Conservation (phyloP, 2,329 filamentous ascomycete species). For the Apiospora hydei region DNA sequence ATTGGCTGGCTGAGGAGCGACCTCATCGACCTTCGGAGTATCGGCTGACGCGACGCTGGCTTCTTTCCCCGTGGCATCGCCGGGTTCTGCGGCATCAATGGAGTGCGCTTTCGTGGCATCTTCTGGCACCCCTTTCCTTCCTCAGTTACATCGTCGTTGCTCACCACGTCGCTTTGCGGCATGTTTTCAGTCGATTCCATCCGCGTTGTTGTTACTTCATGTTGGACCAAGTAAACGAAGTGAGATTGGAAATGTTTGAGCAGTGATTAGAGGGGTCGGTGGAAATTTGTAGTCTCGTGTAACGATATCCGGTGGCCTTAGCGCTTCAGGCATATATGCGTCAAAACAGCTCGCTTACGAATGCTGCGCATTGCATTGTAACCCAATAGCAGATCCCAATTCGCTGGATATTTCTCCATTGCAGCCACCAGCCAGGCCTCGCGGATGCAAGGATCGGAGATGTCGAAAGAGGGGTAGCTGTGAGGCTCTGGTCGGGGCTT, state of each 20-base stretch:
- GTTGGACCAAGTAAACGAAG: background rate
- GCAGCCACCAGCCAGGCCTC: too few relatives aligned
- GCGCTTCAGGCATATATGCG: background rate
- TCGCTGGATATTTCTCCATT: background rate
- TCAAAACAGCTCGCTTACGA: background rate
- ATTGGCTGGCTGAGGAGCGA: background rate
- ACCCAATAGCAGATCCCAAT: background rate
- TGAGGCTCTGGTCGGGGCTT: background rate
- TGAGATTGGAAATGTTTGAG: background rate
- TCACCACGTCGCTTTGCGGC: background rate
- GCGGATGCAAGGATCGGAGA: background rate
- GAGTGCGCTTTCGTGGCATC: background rate
- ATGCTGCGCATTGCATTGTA: background rate
- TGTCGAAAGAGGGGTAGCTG: background rate
- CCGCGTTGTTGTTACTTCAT: background rate
- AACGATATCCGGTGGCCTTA: background rate
- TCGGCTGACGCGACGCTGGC: background rate
- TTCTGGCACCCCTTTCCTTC: background rate
- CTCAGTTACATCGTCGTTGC: background rate
- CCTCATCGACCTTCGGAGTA: background rate
- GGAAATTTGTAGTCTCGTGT: background rate
- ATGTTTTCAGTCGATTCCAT: background rate
- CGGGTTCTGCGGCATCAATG: background rate
- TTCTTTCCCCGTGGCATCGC: background rate
- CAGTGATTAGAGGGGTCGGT: background rate